Percentiles rank a stretch among this genome's conserved stretches.
phyloP scores from a whole-genome alignment of 345 rosid genomes.

The Salix arbutifolia region DNA sequence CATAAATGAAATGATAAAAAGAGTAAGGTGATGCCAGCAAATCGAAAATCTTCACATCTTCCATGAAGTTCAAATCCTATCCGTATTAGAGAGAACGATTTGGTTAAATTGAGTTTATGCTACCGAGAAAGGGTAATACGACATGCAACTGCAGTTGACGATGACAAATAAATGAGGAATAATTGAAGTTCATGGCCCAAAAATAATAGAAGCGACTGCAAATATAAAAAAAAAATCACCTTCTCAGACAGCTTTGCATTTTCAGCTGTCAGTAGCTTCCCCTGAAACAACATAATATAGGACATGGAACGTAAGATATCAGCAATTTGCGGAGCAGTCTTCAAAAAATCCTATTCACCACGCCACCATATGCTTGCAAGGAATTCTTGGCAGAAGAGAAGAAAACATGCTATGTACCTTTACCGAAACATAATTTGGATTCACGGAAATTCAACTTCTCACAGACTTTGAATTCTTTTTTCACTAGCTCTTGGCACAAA shows the following conservation, averaged over 20 bases:
- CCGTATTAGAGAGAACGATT: neutral
- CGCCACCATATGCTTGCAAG: neutral
- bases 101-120: neutral
- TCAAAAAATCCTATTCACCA: neutral
- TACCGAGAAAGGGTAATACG: neutral
- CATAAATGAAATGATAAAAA: neutral
- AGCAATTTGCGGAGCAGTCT: neutral
- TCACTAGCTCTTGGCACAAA: neutral
- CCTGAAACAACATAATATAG: neutral
- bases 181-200: neutral
- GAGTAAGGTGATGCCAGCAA: neutral
- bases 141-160: neutral
- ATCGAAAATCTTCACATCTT: neutral
- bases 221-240: neutral
- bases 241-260: slow-evolving; percentile 9
- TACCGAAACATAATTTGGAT: neutral
- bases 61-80: neutral
- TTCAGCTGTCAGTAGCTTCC: slow-evolving; percentile 10
- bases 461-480: neutral
- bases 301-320: neutral
- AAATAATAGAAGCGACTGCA: neutral
- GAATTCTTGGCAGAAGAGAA: neutral
- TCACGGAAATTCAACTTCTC: neutral
- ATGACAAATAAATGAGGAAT: neutral
- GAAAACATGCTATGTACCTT: neutral